Conservation (phyloP, 208 protist genomes). For the Tritrichomonas musculus region DNA sequence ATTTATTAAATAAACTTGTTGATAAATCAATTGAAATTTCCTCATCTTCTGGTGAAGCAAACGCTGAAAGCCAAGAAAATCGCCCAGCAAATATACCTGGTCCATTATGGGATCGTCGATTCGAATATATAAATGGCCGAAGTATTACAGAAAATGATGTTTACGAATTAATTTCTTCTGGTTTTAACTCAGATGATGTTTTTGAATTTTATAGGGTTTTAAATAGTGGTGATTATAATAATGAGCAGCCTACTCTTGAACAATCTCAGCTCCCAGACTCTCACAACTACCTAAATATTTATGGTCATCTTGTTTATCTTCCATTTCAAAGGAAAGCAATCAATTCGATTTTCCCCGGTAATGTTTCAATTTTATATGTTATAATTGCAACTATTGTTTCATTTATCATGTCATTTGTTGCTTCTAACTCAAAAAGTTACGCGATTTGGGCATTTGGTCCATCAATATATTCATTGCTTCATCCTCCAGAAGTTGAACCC, state of each 20-base stretch:
- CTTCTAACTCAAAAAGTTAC: neutral
- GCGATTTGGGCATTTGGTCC: neutral
- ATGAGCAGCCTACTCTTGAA: too few species aligned
- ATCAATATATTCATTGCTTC: neutral
- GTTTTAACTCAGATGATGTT: neutral
- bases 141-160: neutral
- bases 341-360: neutral
- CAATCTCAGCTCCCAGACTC: too few species aligned
- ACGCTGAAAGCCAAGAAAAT: neutral
- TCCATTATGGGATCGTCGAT: neutral
- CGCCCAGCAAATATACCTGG: neutral
- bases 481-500: neutral
- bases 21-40: slow-evolving; percentile 5
- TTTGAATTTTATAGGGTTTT: neutral
- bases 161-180: neutral
- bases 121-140: neutral
- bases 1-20: neutral
- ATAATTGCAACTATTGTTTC: neutral
- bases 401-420: neutral
- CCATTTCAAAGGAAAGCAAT: neutral
- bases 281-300: too few species aligned
- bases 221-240: neutral
- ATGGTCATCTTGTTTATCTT: neutral
- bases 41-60: neutral
- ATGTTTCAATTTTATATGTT: neutral